Evolutionary conservation across 768 basidiomycete species (phyloP).

Genomic region (Amanita rubescens): DNA sequence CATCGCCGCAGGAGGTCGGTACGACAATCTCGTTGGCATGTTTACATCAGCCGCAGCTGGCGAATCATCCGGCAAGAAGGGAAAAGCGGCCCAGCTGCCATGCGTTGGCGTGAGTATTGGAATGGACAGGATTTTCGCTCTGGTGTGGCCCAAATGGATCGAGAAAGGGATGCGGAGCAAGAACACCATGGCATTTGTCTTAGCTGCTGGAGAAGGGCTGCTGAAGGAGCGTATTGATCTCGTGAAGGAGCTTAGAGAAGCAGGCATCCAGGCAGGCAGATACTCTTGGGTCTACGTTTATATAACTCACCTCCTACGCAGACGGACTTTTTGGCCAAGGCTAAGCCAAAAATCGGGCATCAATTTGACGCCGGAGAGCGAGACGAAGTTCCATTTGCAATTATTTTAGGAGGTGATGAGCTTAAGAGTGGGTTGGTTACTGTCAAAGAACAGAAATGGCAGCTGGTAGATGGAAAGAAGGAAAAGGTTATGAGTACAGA

Average conservation of each 20-base stretch:
- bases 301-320: slow-evolving; percentile 19
- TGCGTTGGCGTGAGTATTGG: slow-evolving; percentile 93
- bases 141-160: slow-evolving; percentile 83
- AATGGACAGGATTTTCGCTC: slow-evolving; percentile 86
- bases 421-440: slow-evolving; percentile 75
- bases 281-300: too few species aligned
- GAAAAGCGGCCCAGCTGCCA: slow-evolving; percentile 59
- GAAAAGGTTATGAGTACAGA: slow-evolving; percentile 53
- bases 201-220: slow-evolving; percentile 85
- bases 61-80: slow-evolving; percentile 38
- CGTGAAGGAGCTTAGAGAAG: slow-evolving; percentile 72
- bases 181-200: slow-evolving; percentile 89
- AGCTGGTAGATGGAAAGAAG: slow-evolving; percentile 66
- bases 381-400: slow-evolving; percentile 88
- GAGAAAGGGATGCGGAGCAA: slow-evolving; percentile 77
- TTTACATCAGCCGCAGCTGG: slow-evolving; percentile 80
- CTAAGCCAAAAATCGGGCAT: slow-evolving; percentile 77
- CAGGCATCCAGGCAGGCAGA: slow-evolving; percentile 70
- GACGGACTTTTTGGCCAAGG: slow-evolving; percentile 91
- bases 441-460: slow-evolving; percentile 89
- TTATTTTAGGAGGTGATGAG: slow-evolving; percentile 88
- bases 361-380: slow-evolving; percentile 90
- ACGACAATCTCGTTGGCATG: slow-evolving; percentile 91
- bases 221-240: slow-evolving; percentile 79
- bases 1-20: slow-evolving; percentile 96